Evolutionary conservation across 306 rosid genomes (phyloP).

Genomic region (Elaeagnus macrophylla): DNA sequence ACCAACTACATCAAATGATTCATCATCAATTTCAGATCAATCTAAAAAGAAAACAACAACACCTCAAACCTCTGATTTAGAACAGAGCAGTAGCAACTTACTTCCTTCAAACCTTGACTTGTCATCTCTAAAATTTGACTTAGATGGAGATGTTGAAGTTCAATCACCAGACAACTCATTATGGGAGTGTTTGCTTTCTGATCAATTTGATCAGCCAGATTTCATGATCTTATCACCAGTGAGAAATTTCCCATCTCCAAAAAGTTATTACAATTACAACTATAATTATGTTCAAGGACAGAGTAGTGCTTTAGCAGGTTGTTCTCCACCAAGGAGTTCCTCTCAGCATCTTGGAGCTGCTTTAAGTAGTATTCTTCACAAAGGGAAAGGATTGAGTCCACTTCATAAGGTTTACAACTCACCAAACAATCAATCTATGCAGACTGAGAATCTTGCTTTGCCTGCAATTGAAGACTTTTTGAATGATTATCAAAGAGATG

Average conservation of each 20-base stretch:
- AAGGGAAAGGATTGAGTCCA: constrained; percentile 82
- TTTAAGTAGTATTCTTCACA: constrained; percentile 33
- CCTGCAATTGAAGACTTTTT: constrained; percentile 64
- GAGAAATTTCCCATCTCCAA: constrained; percentile 55
- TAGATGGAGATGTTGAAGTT: constrained; percentile 65
- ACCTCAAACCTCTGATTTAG: constrained; percentile 29
- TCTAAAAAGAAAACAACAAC: constrained; percentile 16
- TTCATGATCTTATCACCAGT: constrained; percentile 87
- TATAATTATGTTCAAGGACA: constrained; percentile 45
- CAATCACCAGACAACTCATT: constrained; percentile 70
- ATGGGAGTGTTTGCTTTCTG: constrained; percentile 78
- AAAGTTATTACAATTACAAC: constrained; percentile 28
- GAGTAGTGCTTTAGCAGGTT: constrained; percentile 28
- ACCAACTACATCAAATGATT: constrained; percentile 38
- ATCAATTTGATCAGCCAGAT: constrained; percentile 56
- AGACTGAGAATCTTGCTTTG: constrained; percentile 43
- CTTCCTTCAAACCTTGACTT: constrained; percentile 64
- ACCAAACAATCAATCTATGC: constrained; percentile 58
- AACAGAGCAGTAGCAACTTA: constrained; percentile 31
- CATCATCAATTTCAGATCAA: constrained; percentile 26
- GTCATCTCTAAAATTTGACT: constrained; percentile 49
- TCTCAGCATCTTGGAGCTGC: constrained; percentile 48
- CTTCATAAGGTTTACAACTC: constrained; percentile 72
- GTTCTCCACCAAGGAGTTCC: constrained; percentile 60
- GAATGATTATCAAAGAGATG: constrained; percentile 47